These are phyloP conservation scores for Biancaea sappan DNA, from an alignment of 306 rosid species.

Conservation along the genomic window DNA sequence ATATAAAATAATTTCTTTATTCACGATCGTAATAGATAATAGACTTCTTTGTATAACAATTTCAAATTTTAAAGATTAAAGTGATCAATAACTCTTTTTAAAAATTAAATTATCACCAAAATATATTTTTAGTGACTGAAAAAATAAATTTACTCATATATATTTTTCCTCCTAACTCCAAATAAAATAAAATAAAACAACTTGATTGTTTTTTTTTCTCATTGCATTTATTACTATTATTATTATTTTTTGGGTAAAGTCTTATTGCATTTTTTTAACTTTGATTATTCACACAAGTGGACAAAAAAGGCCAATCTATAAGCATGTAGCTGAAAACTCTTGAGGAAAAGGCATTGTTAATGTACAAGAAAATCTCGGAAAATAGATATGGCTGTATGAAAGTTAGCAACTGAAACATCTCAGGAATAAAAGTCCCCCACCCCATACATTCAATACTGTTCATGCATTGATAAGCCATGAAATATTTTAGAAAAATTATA, in stretches of 20 bases:
- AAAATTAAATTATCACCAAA: too few relatives aligned
- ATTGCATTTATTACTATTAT: background rate
- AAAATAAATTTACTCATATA: too few relatives aligned
- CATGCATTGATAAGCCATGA: too few relatives aligned
- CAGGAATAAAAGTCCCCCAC: background rate
- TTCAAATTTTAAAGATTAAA: too few relatives aligned
- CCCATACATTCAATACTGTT: background rate
- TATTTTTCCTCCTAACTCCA: constrained; percentile 13
- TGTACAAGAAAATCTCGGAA: constrained; percentile 10
- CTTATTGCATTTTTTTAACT: too few relatives aligned
- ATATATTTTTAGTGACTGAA: too few relatives aligned
- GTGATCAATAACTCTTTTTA: too few relatives aligned
- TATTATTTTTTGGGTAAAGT: too few relatives aligned
- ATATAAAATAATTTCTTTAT: too few relatives aligned
- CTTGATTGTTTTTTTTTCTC: background rate
- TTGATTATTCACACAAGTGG: constrained; percentile 35
- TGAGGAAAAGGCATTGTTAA: background rate
- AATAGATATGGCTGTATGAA: background rate
- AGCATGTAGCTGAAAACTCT: constrained; percentile 32
- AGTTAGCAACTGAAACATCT: background rate
- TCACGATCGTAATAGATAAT: too few relatives aligned
- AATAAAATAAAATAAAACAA: background rate
- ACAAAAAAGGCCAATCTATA: constrained; percentile 32
- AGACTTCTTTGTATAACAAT: too few relatives aligned
- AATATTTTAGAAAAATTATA: too few relatives aligned